Evolutionary conservation across 129 eudicot species (phyloP), one percentile per base, ranked within the genome.

Genomic region (Flaveria brownii): DNA sequence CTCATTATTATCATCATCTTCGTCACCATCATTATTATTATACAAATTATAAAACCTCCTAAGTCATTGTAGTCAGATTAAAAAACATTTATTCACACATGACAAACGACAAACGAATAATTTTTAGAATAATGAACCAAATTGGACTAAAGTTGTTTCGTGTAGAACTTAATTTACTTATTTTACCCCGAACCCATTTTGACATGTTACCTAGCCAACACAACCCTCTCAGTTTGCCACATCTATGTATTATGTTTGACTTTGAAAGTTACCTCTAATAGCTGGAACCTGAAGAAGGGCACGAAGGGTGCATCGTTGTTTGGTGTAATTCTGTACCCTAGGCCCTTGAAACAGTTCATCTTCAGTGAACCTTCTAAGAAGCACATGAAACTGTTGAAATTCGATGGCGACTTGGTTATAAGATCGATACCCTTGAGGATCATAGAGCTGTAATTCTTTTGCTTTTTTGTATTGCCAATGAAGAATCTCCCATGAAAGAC

Each of bases 401-500:
- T 94, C 98, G 15, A 86, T 91, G 17, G 97, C 91, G 4, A 81
- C 83, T 76, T 86, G 86, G 71, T 87, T 87, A 80, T 94, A 89
- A 1, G 92, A 85, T 30, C 82, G 87, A 74, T 43, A 69, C 16
- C 84, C 91, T 12, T 80, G 79, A 47, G 87, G 43, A 60, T 94
- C 90, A 60, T 88, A 75, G 41, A 81, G 86, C 7, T 78, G 78
- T n/a, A 94, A 75, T 70, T 88, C 92, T 56, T 85, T 82, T 1
- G 87, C 87, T 80, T 91, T 94, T 56, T 71, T 68, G 65, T 86
- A 77, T 77, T 86, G 89, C 98, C 98, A 94, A 61, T 77, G 76
- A n/a, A 94, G 87, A 72, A 91, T 89, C 82, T 94, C 98, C 96
- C 96, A 94, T 30, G 98, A 88, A 5, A 87, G 87, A 72, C 97